These are phyloP conservation scores for Phytopythium vexans DNA, from an alignment of 352 stramenopile genomes.

Conservation along the genomic window DNA sequence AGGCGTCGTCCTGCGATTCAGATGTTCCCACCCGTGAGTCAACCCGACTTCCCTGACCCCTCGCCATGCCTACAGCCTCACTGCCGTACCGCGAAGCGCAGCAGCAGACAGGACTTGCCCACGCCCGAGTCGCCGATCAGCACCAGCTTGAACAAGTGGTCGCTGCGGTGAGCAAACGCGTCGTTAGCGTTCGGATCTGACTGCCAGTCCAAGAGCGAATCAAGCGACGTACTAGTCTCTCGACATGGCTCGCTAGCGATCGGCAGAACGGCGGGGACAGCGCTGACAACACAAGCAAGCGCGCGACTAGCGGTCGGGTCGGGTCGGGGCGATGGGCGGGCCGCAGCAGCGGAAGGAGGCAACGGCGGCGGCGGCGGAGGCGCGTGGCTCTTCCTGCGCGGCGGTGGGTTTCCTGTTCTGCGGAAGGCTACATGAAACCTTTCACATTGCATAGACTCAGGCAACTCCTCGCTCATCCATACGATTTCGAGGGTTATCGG, in stretches of 20 bases:
- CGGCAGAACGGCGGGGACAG: not conserved
- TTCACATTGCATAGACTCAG: no score
- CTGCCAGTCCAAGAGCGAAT: conserved; percentile 6
- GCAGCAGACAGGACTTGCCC: conserved; percentile 97
- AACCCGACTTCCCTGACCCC: not conserved
- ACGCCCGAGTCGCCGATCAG: conserved; percentile 98
- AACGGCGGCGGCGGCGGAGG: not conserved
- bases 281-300: not conserved
- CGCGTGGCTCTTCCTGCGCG: not conserved
- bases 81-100: conserved; percentile 93
- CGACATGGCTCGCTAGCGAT: conserved; percentile 43
- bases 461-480: no score
- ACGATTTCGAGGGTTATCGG: no score
- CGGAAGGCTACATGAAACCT: no score
- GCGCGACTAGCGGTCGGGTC: not conserved
- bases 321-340: not conserved
- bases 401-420: no score
- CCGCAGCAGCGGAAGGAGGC: not conserved
- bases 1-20: conserved; percentile 89
- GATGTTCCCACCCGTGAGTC: not conserved
- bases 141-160: conserved; percentile 98
- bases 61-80: not conserved
- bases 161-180: conserved; percentile 29
- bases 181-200: not conserved
- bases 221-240: conserved; percentile 63